Evolutionary conservation across 805 yeast species (phyloP).

Genomic region (Metschnikowia picachoensis): DNA sequence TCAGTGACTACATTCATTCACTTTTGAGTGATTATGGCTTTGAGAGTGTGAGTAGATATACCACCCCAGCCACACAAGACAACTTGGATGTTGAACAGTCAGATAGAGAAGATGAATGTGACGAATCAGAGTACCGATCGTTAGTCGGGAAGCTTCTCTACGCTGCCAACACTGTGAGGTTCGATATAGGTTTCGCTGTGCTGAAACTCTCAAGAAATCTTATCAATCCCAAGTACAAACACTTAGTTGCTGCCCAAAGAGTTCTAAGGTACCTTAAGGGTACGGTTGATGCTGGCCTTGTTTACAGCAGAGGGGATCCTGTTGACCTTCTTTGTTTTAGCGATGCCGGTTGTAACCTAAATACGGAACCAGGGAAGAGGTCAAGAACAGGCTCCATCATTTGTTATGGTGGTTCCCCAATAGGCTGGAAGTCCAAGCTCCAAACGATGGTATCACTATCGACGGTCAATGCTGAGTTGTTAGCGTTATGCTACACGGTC

Average conservation of each 20-base stretch:
- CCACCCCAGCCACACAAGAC: too few relatives aligned
- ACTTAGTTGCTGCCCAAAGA: background rate
- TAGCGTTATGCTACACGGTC: background rate
- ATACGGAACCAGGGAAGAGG: background rate
- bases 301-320: background rate
- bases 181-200: too few relatives aligned
- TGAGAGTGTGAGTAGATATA: background rate
- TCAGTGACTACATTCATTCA: background rate
- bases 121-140: background rate
- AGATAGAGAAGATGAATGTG: background rate
- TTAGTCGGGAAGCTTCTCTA: background rate
- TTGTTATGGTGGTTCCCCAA: background rate
- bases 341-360: background rate
- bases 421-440: background rate
- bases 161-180: background rate
- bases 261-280: background rate
- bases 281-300: background rate
- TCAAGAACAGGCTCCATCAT: background rate
- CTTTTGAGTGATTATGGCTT: background rate
- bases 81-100: too few relatives aligned
- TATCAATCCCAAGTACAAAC: background rate
- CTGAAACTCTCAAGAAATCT: background rate
- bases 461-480: constrained; percentile 3
- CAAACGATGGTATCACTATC: background rate
- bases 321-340: background rate